phyloP scores from a whole-genome alignment of 495 filamentous ascomycete genomes.

The Aspergillus incahuasiensis region DNA sequence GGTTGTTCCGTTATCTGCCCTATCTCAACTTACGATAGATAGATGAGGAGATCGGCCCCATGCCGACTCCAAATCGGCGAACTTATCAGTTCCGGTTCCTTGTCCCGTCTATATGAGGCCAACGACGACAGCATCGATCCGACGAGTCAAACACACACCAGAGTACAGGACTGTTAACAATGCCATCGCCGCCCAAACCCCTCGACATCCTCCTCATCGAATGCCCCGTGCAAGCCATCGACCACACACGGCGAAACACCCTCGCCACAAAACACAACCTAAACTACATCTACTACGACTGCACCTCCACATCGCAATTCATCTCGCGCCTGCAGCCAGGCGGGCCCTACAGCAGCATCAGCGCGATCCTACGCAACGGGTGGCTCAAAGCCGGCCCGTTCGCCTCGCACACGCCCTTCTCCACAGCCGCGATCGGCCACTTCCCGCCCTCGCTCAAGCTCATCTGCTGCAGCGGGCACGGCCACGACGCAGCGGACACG shows the following conservation, averaged over 20 bases:
- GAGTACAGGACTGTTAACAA: no score
- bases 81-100: no score
- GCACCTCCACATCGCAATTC: background rate
- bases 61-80: no score
- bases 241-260: background rate
- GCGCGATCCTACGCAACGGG: background rate
- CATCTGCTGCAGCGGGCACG: background rate
- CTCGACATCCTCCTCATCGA: background rate
- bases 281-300: background rate
- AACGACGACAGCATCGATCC: background rate
- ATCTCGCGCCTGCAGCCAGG: background rate
- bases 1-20: no score
- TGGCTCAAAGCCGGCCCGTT: background rate
- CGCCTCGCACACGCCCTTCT: background rate
- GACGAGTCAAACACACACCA: no score
- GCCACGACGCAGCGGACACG: background rate
- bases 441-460: background rate
- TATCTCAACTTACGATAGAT: no score
- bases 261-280: background rate
- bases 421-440: background rate
- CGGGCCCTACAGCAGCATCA: background rate
- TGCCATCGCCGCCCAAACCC: no score
- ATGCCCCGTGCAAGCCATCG: background rate
- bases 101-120: no score
- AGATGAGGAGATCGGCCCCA: no score